Percentiles rank a stretch among this genome's conserved stretches.
phyloP scores from a whole-genome alignment of 2,329 filamentous ascomycete genomes.

The Nectriaceae sp. region DNA sequence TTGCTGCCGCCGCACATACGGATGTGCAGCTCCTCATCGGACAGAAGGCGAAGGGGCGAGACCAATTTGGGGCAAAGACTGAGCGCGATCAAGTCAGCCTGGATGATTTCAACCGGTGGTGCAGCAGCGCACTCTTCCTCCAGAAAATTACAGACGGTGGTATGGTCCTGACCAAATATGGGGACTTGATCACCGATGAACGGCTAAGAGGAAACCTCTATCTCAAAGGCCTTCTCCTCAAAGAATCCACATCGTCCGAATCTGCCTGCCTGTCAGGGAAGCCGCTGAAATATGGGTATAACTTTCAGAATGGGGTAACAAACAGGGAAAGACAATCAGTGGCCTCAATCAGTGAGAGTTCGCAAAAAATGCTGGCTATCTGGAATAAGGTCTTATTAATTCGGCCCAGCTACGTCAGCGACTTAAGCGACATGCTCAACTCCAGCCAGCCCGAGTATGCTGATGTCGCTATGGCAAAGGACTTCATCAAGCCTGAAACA shows the following conservation, averaged over 20 bases:
- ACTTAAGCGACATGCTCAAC: slow-evolving; percentile 14
- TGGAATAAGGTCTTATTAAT: slow-evolving; percentile 10
- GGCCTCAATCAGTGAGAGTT: slow-evolving; percentile 4
- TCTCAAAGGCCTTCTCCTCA: slow-evolving; percentile 9
- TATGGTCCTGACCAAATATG: slow-evolving; percentile 1
- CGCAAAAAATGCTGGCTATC: slow-evolving; percentile 10
- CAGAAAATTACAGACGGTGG: slow-evolving; percentile 1
- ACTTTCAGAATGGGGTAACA: slow-evolving; percentile 2
- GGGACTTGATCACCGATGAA: slow-evolving; percentile 6
- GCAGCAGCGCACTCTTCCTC: slow-evolving; percentile 8
- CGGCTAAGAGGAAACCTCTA: slow-evolving; percentile 5
- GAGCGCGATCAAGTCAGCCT: slow-evolving; percentile 1
- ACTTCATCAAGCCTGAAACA: not conserved
- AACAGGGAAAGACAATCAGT: slow-evolving; percentile 7
- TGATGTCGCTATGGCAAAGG: slow-evolving; percentile 6
- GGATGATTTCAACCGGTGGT: slow-evolving; percentile 12
- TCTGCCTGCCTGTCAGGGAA: slow-evolving; percentile 11
- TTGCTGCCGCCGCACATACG: not conserved
- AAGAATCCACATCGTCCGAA: not conserved
- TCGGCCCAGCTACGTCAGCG: not conserved
- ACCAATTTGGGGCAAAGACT: not conserved
- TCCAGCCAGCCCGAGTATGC: slow-evolving; percentile 4
- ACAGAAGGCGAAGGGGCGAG: not conserved
- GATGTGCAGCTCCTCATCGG: slow-evolving; percentile 16
- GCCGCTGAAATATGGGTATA: slow-evolving; percentile 15